phyloP scores from a whole-genome alignment of 164 flowering plant genomes.

The Kingdonia uniflora region DNA sequence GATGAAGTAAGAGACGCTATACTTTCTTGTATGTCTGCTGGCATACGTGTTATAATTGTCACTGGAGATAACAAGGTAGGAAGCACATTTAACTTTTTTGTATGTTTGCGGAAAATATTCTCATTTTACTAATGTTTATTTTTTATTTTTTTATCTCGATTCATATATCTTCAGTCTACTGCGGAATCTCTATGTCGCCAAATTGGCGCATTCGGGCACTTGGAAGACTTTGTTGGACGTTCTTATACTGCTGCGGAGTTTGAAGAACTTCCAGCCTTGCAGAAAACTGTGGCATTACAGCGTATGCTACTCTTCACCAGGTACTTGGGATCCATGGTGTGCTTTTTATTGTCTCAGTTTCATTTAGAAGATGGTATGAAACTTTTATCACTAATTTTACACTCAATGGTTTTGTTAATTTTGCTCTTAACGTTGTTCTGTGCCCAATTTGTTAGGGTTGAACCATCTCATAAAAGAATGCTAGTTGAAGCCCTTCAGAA shows the following conservation, averaged over 20 bases:
- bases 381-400: too few relatives aligned
- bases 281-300: slow-evolving; percentile 71
- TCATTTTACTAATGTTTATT: neutral
- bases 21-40: slow-evolving; percentile 92
- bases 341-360: too few relatives aligned
- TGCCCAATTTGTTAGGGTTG: slow-evolving; percentile 49
- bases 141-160: slow-evolving; percentile 8
- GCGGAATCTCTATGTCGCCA: slow-evolving; percentile 85
- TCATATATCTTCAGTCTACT: slow-evolving; percentile 46
- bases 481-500: slow-evolving; percentile 88
- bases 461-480: slow-evolving; percentile 94
- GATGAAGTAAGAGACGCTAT: slow-evolving; percentile 89
- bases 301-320: slow-evolving; percentile 89
- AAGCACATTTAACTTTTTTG: neutral
- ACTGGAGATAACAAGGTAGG: slow-evolving; percentile 97
- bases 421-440: neutral
- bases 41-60: slow-evolving; percentile 95
- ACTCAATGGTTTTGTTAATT: too few relatives aligned
- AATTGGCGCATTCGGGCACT: slow-evolving; percentile 89
- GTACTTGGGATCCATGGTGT: slow-evolving; percentile 22
- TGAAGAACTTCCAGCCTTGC: slow-evolving; percentile 87
- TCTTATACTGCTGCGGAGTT: slow-evolving; percentile 97
- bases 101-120: neutral
- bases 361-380: too few relatives aligned
- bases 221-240: slow-evolving; percentile 64